These are phyloP conservation scores for Hanseniaspora guilliermondii DNA, from an alignment of 805 yeast genomes.

Conservation along the genomic window DNA sequence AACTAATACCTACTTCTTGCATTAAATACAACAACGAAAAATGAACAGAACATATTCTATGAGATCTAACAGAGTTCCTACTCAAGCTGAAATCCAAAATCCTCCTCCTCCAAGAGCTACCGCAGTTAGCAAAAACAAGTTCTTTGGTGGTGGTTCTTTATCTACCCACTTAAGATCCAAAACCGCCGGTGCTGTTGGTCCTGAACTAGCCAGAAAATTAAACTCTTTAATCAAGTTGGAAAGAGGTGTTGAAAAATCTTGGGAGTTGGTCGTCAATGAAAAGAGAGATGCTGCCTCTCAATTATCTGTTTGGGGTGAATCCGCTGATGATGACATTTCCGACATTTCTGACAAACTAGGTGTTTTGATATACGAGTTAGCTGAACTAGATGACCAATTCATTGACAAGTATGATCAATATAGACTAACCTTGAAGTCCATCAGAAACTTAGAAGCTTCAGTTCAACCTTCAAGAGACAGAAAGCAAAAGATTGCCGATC, in stretches of 20 bases:
- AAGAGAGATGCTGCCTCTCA: constrained; percentile 74
- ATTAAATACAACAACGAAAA: constrained; percentile 4
- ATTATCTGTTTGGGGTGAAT: constrained; percentile 76
- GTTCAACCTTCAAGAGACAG: constrained; percentile 83
- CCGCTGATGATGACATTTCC: constrained; percentile 71
- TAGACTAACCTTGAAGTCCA: constrained; percentile 67
- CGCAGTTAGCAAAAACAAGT: constrained; percentile 67
- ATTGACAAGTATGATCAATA: constrained; percentile 78
- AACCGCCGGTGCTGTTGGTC: constrained; percentile 70
- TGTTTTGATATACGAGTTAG: constrained; percentile 67
- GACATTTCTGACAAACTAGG: constrained; percentile 83
- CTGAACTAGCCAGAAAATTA: constrained; percentile 64
- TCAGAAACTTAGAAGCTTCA: constrained; percentile 74
- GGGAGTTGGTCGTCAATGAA: constrained; percentile 66
- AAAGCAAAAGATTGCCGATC: constrained; percentile 72
- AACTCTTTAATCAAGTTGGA: constrained; percentile 68
- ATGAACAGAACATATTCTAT: constrained; percentile 82
- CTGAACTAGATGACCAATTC: constrained; percentile 78
- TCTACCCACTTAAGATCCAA: constrained; percentile 52
- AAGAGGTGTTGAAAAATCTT: constrained; percentile 66
- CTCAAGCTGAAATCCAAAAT: constrained; percentile 85
- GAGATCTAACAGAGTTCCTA: constrained; percentile 84
- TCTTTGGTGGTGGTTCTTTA: constrained; percentile 70
- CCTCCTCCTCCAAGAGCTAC: constrained; percentile 89
- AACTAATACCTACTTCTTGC: neutral